phyloP scores from a whole-genome alignment of 306 rosid genomes.

The Adenanthera pavonina region DNA sequence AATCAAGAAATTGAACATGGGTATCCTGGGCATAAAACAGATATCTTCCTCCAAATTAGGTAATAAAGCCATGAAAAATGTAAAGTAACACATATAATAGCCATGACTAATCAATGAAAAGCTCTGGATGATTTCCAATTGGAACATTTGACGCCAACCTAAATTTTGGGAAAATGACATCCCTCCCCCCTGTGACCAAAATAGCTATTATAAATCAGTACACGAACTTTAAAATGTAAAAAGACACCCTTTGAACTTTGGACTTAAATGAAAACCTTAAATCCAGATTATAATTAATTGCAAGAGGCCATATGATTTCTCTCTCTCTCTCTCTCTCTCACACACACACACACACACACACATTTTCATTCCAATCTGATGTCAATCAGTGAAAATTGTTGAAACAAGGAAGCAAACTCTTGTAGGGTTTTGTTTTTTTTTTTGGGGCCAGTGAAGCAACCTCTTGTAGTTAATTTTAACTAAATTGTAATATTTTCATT shows the following conservation, averaged over 20 bases:
- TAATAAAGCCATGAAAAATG: not conserved
- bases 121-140: not conserved
- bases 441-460: not conserved
- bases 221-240: not conserved
- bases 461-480: not conserved
- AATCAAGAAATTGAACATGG: constrained; percentile 24
- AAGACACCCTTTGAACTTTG: not conserved
- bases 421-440: no score
- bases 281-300: not conserved
- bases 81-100: not conserved
- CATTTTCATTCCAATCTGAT: not conserved
- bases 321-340: not conserved
- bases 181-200: not conserved
- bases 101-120: not conserved
- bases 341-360: not conserved
- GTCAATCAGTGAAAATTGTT: not conserved
- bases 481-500: not conserved
- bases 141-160: not conserved
- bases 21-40: constrained; percentile 27
- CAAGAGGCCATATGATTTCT: not conserved
- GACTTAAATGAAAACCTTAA: not conserved
- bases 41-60: not conserved
- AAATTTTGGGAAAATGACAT: not conserved
- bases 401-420: no score
- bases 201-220: no score